Conservation (phyloP, 108 stramenopile species). For the Fragilaria radians region DNA sequence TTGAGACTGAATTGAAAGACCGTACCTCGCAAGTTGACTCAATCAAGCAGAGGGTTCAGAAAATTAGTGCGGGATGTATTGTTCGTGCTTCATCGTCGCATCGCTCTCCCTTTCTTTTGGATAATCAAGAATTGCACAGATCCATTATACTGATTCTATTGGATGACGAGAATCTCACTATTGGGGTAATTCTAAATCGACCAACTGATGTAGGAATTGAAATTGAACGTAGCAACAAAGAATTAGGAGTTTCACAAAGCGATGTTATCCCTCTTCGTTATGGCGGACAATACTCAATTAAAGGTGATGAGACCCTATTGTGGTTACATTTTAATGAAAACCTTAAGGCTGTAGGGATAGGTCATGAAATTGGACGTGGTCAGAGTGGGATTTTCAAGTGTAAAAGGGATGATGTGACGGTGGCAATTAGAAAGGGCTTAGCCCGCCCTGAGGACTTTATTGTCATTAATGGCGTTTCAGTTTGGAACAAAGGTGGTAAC, state of each 20-base stretch:
- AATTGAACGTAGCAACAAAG: constrained; percentile 22
- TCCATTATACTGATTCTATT: constrained; percentile 55
- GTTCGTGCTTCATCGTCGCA: constrained; percentile 50
- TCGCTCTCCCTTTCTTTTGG: constrained; percentile 57
- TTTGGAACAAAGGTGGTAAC: constrained; percentile 46
- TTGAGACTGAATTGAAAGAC: constrained; percentile 18
- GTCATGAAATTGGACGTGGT: constrained; percentile 32
- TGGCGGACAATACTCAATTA: constrained; percentile 71
- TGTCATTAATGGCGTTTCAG: constrained; percentile 46
- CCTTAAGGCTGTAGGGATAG: constrained; percentile 46
- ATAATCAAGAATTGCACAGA: constrained; percentile 77
- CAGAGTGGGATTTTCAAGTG: constrained; percentile 59
- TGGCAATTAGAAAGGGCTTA: constrained; percentile 45
- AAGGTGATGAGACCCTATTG: constrained; percentile 44
- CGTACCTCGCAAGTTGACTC: constrained; percentile 1
- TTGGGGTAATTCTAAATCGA: constrained; percentile 69
- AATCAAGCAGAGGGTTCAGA: background rate
- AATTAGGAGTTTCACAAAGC: background rate
- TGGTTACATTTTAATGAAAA: constrained; percentile 61
- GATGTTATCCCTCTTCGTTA: constrained; percentile 43
- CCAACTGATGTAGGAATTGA: constrained; percentile 57
- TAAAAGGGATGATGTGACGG: constrained; percentile 45
- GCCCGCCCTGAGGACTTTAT: constrained; percentile 63
- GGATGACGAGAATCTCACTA: constrained; percentile 47
- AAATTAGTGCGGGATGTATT: constrained; percentile 24